phyloP scores from a whole-genome alignment of 1,284 basidiomycete species.

The Sporisorium iseilematis-ciliati region DNA sequence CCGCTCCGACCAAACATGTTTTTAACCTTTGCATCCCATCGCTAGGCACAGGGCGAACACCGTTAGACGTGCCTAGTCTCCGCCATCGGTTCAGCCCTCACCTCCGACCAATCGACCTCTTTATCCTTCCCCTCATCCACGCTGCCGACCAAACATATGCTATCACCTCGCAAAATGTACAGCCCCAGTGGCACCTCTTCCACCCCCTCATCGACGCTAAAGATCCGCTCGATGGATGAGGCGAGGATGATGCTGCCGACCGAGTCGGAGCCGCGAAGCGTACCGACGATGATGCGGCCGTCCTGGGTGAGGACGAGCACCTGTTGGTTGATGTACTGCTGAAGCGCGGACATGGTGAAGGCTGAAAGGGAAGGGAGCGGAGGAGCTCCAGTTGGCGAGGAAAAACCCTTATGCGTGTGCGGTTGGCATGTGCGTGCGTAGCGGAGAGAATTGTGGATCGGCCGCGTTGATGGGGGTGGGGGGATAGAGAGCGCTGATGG shows the following conservation, averaged over 20 bases:
- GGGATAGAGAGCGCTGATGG: no score
- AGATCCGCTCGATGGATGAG: constrained; percentile 63
- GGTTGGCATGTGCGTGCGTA: no score
- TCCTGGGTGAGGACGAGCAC: constrained; percentile 91
- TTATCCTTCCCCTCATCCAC: constrained; percentile 87
- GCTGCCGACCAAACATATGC: constrained; percentile 92
- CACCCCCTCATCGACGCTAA: constrained; percentile 80
- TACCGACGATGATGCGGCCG: constrained; percentile 79
- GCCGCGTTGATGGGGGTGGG: no score
- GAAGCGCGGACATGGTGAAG: constrained; percentile 32
- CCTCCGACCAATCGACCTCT: constrained; percentile 80
- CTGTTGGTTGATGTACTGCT: constrained; percentile 71
- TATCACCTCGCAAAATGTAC: constrained; percentile 96
- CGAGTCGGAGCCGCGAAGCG: constrained; percentile 60
- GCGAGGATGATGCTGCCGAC: constrained; percentile 64
- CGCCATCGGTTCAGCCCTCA: constrained; percentile 88
- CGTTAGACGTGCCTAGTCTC: constrained; percentile 55
- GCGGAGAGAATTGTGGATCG: no score
- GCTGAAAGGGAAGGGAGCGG: not conserved
- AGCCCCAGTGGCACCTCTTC: constrained; percentile 95
- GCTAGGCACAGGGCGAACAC: no score
- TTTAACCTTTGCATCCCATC: not conserved
- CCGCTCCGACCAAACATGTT: no score
- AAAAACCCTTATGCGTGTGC: no score
- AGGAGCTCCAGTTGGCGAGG: not conserved